Conservation (phyloP, 1,284 basidiomycete genomes). For the Garcileccinum viscosum region DNA sequence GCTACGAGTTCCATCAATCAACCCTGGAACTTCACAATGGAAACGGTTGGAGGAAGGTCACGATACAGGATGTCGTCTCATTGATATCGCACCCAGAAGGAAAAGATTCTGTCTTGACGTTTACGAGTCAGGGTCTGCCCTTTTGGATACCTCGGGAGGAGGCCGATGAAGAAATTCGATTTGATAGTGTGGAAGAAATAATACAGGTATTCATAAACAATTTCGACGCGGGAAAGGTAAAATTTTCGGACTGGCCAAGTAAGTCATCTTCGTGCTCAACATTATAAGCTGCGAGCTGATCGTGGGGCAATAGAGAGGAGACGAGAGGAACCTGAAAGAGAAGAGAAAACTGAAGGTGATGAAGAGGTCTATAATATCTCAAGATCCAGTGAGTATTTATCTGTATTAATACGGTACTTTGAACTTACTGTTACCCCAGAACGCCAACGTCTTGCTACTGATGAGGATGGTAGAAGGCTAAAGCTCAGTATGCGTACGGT, state of each 20-base stretch:
- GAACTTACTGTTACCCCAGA: neutral
- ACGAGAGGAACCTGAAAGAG: neutral
- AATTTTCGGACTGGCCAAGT: neutral
- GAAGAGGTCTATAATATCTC: neutral
- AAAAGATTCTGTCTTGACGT: neutral
- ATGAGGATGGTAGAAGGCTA: neutral
- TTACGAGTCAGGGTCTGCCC: neutral
- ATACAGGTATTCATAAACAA: neutral
- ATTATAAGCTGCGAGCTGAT: neutral
- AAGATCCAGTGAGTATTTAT: neutral
- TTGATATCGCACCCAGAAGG: neutral
- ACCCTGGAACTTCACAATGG: neutral
- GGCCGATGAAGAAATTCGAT: neutral
- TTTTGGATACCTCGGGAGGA: neutral
- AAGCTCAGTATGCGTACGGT: neutral
- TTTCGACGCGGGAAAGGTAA: neutral
- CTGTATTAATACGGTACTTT: neutral
- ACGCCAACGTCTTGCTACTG: neutral
- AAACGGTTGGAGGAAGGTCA: neutral
- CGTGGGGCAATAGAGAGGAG: neutral
- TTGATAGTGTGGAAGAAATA: neutral
- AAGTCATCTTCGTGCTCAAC: neutral
- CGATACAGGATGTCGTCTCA: neutral
- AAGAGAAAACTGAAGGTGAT: neutral
- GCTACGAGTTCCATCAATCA: neutral